Conservation (phyloP, 139 green algal genomes). For the Coelastrella sp. region DNA sequence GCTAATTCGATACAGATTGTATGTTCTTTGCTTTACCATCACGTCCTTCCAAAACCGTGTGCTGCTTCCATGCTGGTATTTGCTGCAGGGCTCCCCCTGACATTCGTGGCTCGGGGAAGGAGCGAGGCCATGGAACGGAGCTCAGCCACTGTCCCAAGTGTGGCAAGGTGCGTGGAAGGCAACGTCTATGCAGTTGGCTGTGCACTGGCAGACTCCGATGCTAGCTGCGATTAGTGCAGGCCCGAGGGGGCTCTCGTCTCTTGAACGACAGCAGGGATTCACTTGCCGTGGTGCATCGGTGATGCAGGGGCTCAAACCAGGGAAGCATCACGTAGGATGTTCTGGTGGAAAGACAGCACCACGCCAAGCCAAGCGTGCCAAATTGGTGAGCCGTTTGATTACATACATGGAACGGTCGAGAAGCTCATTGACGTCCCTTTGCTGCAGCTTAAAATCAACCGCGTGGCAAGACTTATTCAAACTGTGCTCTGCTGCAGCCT, state of each 20-base stretch:
- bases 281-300: neutral
- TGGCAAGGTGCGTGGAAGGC: constrained; percentile 49
- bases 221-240: neutral
- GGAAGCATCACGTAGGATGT: constrained; percentile 90
- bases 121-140: constrained; percentile 88
- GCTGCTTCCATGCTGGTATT: neutral
- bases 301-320: constrained; percentile 71
- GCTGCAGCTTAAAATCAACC: too few species aligned
- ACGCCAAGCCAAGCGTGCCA: constrained; percentile 50
- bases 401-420: neutral
- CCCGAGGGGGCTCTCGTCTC: neutral
- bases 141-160: constrained; percentile 87
- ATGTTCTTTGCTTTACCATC: neutral
- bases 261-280: neutral
- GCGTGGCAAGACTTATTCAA: too few species aligned
- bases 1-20: neutral
- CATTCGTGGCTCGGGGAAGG: constrained; percentile 83
- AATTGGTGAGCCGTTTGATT: constrained; percentile 37
- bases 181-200: neutral
- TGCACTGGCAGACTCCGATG: neutral
- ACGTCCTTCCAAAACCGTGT: neutral
- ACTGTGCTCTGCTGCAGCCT: too few species aligned
- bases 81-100: constrained; percentile 75
- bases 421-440: neutral
- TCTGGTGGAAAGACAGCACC: constrained; percentile 62